Percentiles rank a stretch among this genome's conserved stretches.
Conservation (phyloP, 345 rosid genomes). For the Litchi chinensis region DNA sequence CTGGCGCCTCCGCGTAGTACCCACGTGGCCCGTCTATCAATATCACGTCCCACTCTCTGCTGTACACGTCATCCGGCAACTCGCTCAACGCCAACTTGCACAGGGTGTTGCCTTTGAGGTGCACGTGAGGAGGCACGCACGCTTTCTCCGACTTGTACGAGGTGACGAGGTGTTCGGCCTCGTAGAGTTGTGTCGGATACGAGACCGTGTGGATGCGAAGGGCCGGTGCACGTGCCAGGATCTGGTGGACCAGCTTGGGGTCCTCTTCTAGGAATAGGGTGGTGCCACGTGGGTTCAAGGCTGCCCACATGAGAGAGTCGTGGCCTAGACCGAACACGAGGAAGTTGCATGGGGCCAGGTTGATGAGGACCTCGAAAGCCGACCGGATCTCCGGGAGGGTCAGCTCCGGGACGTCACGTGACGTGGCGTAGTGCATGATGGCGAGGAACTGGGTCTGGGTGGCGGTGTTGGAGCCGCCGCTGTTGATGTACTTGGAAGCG, state of each 20-base stretch:
- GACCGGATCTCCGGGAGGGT: conserved; percentile 38
- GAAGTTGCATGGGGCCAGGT: conserved; percentile 52
- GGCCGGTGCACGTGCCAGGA: conserved; percentile 31
- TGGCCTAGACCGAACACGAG: conserved; percentile 63
- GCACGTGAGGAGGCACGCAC: conserved; percentile 37
- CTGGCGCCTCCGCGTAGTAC: conserved; percentile 55
- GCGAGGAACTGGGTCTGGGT: conserved; percentile 52
- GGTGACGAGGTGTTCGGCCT: conserved; percentile 45
- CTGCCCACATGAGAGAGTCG: conserved; percentile 65
- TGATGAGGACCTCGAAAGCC: conserved; percentile 44
- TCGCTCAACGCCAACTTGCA: conserved; percentile 47
- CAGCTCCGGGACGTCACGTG: conserved; percentile 46
- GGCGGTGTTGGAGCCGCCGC: conserved; percentile 12
- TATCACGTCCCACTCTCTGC: conserved; percentile 60
- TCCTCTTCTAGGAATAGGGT: conserved; percentile 65
- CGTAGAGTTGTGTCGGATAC: conserved; percentile 49
- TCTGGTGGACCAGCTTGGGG: conserved; percentile 38
- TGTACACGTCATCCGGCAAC: conserved; percentile 52
- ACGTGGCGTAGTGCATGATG: conserved; percentile 61
- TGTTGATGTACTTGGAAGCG: neutral
- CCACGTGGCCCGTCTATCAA: conserved; percentile 68
- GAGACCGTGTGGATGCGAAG: conserved; percentile 39
- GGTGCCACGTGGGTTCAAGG: conserved; percentile 53
- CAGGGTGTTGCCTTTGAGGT: conserved; percentile 30
- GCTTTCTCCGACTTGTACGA: conserved; percentile 33